Evolutionary conservation across 2,329 filamentous ascomycete species (phyloP).

Genomic region (Xylaria polymorpha): DNA sequence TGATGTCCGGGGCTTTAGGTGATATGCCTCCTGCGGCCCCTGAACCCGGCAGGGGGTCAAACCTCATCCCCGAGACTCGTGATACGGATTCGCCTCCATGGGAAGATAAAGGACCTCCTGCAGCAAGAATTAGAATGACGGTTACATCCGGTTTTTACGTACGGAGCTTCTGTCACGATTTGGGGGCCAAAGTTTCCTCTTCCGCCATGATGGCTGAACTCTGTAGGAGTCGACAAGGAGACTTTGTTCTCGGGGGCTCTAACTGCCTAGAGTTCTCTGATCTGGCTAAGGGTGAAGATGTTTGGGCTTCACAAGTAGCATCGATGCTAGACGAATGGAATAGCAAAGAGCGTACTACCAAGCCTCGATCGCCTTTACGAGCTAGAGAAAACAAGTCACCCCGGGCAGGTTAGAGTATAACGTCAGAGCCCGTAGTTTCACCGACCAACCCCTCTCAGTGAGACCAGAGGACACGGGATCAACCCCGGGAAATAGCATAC

Average conservation of each 20-base stretch:
- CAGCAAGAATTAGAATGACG: conserved; percentile 86
- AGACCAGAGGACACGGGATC: not conserved
- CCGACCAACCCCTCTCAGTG: not conserved
- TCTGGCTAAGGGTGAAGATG: conserved; percentile 77
- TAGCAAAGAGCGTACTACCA: conserved; percentile 30
- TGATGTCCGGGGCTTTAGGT: conserved; percentile 70
- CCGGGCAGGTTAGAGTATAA: not conserved
- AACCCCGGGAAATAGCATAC: not conserved
- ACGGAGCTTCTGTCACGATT: conserved; percentile 89
- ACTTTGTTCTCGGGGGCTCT: conserved; percentile 76
- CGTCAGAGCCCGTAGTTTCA: conserved; percentile 2
- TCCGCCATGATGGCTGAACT: conserved; percentile 89
- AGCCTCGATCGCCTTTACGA: conserved; percentile 33
- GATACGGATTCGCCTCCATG: conserved; percentile 63
- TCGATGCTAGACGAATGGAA: conserved; percentile 60
- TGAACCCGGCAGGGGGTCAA: conserved; percentile 59
- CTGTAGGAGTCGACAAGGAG: conserved; percentile 81
- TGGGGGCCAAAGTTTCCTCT: conserved; percentile 84
- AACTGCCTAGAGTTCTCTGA: conserved; percentile 85
- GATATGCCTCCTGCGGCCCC: conserved; percentile 60
- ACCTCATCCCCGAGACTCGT: conserved; percentile 63
- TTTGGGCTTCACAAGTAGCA: conserved; percentile 83
- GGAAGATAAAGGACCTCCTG: conserved; percentile 75
- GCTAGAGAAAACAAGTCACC: conserved; percentile 35
- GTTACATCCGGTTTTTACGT: conserved; percentile 98